Conservation (phyloP, 805 yeast species). For the Candida sakaeoensis region DNA sequence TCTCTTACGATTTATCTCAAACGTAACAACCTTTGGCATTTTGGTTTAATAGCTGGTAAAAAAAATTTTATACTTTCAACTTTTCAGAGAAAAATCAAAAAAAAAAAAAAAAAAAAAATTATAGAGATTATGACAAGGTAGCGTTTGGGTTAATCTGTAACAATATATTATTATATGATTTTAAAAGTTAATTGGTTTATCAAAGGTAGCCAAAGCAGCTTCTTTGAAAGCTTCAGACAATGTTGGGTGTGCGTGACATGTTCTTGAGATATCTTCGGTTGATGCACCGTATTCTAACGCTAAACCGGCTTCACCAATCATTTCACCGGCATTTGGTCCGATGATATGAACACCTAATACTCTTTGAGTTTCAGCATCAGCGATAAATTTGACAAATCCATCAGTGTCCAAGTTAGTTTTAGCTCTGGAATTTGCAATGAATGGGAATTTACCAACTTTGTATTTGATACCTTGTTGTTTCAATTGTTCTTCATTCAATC, state of each 20-base stretch:
- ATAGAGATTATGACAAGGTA: too few relatives aligned
- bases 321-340: conserved; percentile 99
- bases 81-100: neutral
- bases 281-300: conserved; percentile 99
- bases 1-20: conserved; percentile 4
- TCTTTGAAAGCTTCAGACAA: conserved; percentile 97
- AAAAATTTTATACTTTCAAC: too few relatives aligned
- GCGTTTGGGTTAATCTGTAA: neutral
- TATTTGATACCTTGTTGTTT: conserved; percentile 88
- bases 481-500: conserved; percentile 91
- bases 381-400: conserved; percentile 92
- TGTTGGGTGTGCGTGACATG: conserved; percentile 99
- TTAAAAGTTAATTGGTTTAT: conserved; percentile 87
- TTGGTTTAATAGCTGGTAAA: neutral
- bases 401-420: conserved; percentile 97
- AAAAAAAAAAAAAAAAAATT: too few relatives aligned
- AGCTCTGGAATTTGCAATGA: conserved; percentile 98
- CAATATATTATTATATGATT: conserved; percentile 1
- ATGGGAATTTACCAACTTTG: conserved; percentile 97
- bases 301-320: conserved; percentile 98
- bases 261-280: conserved; percentile 95
- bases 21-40: conserved; percentile 7
- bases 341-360: conserved; percentile 94
- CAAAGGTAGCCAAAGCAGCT: conserved; percentile 90
- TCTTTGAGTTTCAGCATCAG: conserved; percentile 97